Evolutionary conservation across 176 grass and related monocot species (phyloP).

Genomic region (Neostapfia colusana): DNA sequence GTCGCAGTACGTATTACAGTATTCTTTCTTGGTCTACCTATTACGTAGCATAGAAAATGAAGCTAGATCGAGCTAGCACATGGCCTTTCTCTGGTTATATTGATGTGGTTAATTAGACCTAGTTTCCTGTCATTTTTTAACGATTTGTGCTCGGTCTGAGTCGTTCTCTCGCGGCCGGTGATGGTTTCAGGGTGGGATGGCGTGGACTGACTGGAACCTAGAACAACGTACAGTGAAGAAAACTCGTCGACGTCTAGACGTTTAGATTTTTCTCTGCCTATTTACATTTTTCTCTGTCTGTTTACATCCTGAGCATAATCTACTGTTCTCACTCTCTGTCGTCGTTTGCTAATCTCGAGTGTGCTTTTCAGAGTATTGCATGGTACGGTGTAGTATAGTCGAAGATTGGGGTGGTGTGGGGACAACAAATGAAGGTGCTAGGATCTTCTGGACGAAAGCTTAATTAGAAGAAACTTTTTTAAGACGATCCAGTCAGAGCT

Average conservation of each 20-base stretch:
- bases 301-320: neutral
- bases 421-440: neutral
- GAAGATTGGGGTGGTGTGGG: neutral
- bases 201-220: neutral
- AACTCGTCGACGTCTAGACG: neutral
- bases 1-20: neutral
- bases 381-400: too few relatives aligned
- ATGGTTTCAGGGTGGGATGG: neutral
- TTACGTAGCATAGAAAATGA: too few relatives aligned
- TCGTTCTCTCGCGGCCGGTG: neutral
- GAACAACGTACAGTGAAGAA: neutral
- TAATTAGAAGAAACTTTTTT: neutral
- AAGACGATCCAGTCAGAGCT: neutral
- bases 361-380: neutral
- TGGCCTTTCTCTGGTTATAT: too few relatives aligned
- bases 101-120: too few relatives aligned
- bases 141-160: neutral
- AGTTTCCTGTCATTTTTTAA: neutral
- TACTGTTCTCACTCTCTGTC: neutral
- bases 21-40: neutral
- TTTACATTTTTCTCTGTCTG: neutral
- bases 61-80: too few relatives aligned
- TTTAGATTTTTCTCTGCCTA: too few relatives aligned
- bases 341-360: neutral
- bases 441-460: neutral